Percentiles rank a stretch among this genome's conserved stretches.
Conservation (phyloP, 75 land plant genomes). For the Adiantum capillusveneris region DNA sequence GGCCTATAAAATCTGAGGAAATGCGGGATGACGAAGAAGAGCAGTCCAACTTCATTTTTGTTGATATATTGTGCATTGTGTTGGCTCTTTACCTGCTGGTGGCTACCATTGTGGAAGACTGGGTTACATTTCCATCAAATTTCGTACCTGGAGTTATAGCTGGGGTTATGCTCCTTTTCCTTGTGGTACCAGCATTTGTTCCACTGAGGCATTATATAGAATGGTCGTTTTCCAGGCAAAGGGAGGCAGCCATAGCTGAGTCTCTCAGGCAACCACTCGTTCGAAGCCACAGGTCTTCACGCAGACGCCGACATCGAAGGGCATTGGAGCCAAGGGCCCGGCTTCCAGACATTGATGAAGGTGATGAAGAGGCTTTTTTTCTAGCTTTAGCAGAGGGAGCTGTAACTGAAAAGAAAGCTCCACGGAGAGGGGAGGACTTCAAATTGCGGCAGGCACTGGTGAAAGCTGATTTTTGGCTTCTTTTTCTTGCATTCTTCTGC, state of each 20-base stretch:
- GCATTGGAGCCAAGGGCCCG: background rate
- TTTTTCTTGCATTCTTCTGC: conserved; percentile 27
- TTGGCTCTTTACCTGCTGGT: conserved; percentile 20
- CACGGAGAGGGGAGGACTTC: conserved; percentile 35
- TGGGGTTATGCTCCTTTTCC: conserved; percentile 16
- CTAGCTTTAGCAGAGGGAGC: conserved; percentile 29
- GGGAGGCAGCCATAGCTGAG: background rate
- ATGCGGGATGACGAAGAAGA: conserved; percentile 17
- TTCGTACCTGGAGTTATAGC: conserved; percentile 12
- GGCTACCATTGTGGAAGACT: conserved; percentile 11
- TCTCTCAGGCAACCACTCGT: background rate
- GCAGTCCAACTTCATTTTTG: conserved; percentile 20
- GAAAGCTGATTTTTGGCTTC: conserved; percentile 39
- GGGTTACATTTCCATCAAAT: background rate
- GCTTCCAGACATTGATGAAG: conserved; percentile 6
- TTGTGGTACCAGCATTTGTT: conserved; percentile 17
- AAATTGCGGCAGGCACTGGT: conserved; percentile 25
- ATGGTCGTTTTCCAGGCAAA: background rate
- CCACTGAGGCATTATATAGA: conserved; percentile 8
- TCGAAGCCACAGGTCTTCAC: background rate
- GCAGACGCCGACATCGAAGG: background rate
- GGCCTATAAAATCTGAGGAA: conserved; percentile 18
- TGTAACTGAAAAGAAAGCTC: conserved; percentile 17
- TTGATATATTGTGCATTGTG: conserved; percentile 12
- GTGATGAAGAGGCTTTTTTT: conserved; percentile 11